Evolutionary conservation across 2,329 filamentous ascomycete species (phyloP), one percentile per base, ranked within the genome.

Genomic region (Epichloe baconii): DNA sequence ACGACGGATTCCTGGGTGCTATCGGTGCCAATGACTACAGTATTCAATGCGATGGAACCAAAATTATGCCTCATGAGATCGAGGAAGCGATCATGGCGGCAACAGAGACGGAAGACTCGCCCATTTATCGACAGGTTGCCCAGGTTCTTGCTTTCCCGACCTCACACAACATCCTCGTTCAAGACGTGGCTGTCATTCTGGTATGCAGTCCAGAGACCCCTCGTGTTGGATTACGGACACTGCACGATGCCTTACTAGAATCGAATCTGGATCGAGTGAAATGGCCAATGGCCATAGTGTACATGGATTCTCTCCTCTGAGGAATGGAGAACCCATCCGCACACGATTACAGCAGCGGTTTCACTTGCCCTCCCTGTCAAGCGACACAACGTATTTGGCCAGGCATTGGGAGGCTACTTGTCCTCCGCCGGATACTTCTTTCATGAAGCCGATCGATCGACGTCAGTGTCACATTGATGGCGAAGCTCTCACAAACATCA

Each of bases 281-380:
- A 55, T 71, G 71, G 64, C 75, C 75, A 0, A 62, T 64, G 0
- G 52, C 74, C 19, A 58, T 77, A 15, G 68, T 75, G 0, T 77
- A 74, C 59, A 77, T 77, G 74, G 65, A 75, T 23, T 68, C 67
- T 37, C 63, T 74, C 1, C 75, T 1, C 74, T 71, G 48, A 69
- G 66, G 15, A 76, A 76, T 58, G 75, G 75, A 64, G 77, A 77
- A 56, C 63, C 76, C 15, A 61, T 76, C n/a, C 68, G 75, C 4
- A 72, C 76, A 57, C 71, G 66, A 54, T 62, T 78, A 3, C 68
- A 66, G 0, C 67, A 75, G 47, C 67, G 74, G 4, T 59, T 77
- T 15, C 56, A 59, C 7, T 56, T 77, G 11, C 62, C 67, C 0
- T 59, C 65, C 7, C 57, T 75, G 12, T 69, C 68, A 0, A 71